These are phyloP conservation scores for Sarcodon aspratus DNA, from an alignment of 768 basidiomycete species.

Conservation along the genomic window DNA sequence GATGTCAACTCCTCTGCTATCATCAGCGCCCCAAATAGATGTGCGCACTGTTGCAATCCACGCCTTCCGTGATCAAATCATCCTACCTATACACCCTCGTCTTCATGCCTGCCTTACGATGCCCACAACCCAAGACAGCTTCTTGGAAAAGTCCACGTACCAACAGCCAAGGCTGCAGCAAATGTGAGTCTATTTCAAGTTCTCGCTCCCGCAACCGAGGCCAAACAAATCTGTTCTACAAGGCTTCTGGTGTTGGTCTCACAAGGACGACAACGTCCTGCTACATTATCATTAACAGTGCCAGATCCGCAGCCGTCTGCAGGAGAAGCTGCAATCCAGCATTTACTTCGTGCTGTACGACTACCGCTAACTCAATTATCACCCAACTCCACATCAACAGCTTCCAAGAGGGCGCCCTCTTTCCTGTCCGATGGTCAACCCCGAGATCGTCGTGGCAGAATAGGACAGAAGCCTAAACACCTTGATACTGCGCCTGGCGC, in stretches of 20 bases:
- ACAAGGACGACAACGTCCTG: conserved; percentile 47
- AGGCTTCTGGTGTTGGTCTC: conserved; percentile 72
- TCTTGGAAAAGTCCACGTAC: conserved; percentile 37
- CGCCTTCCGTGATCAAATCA: conserved; percentile 71
- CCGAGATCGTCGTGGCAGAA: conserved; percentile 68
- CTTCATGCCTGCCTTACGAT: conserved; percentile 46
- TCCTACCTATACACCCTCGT: conserved; percentile 50
- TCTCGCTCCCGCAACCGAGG: not conserved
- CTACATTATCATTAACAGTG: conserved; percentile 46
- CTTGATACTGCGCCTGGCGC: conserved; percentile 3
- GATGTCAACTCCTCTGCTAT: conserved; percentile 18
- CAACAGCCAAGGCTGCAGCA: conserved; percentile 69
- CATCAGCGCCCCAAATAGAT: conserved; percentile 49
- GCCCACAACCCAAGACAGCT: conserved; percentile 43
- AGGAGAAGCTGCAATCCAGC: conserved; percentile 57
- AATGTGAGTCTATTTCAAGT: conserved; percentile 37
- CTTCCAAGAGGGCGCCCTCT: conserved; percentile 36
- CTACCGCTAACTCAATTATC: conserved; percentile 27
- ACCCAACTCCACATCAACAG: conserved; percentile 7
- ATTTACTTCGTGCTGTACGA: conserved; percentile 54
- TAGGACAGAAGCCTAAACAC: conserved; percentile 35
- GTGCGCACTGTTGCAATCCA: conserved; percentile 72
- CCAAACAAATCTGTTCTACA: conserved; percentile 1
- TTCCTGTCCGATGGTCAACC: conserved; percentile 68
- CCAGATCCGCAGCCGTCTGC: conserved; percentile 43